A percentile compares a stretch with the other conserved stretches of the same genome.
Conservation (phyloP, 2,329 filamentous ascomycete genomes). For the Ceratocystis huliohia region DNA sequence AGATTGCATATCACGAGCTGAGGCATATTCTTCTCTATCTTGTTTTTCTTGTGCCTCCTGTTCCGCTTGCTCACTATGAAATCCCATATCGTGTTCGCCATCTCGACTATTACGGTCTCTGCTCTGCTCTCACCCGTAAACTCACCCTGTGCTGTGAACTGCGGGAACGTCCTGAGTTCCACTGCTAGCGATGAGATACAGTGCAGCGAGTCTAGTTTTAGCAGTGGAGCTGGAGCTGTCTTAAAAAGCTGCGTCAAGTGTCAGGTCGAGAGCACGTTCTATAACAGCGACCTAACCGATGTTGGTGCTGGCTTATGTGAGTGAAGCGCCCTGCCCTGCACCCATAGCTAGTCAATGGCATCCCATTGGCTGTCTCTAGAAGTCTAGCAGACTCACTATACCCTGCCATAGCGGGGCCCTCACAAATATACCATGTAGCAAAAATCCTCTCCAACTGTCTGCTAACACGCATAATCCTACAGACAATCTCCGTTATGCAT, state of each 20-base stretch:
- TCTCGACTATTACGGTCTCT: background rate
- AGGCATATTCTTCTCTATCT: background rate
- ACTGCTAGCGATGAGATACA: conserved; percentile 38
- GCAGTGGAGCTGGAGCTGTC: conserved; percentile 34
- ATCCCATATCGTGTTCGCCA: background rate
- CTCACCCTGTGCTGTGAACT: conserved; percentile 39
- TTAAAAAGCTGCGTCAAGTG: conserved; percentile 42
- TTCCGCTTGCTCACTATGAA: background rate
- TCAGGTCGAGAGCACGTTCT: conserved; percentile 39
- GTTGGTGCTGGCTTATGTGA: conserved; percentile 43
- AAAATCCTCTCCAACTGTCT: no score
- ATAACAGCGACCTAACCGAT: conserved; percentile 36
- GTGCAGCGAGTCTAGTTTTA: conserved; percentile 34
- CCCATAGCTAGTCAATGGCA: no score
- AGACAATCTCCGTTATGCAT: conserved; percentile 48
- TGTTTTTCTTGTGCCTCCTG: background rate
- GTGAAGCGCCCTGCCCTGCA: conserved; percentile 25
- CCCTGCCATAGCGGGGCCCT: background rate
- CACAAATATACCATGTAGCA: background rate
- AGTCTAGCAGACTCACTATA: background rate
- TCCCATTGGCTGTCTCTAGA: background rate
- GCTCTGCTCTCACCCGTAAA: conserved; percentile 34
- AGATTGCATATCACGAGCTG: background rate
- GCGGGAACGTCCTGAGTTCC: conserved; percentile 40
- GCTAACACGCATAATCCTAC: background rate